Evolutionary conservation across 257 asterid genomes (phyloP).

Genomic region (Forsythia viridissima): DNA sequence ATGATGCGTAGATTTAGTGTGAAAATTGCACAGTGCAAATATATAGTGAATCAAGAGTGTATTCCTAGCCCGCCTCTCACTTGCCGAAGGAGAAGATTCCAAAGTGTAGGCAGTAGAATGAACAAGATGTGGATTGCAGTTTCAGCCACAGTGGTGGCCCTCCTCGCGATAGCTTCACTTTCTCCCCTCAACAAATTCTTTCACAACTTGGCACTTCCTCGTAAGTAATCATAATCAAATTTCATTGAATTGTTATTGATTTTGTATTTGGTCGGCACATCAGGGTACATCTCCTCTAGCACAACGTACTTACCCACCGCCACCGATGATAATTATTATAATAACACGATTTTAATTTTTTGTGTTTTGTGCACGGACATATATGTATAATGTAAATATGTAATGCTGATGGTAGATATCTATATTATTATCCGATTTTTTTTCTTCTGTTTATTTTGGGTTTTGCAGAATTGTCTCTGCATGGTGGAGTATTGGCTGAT

Average conservation of each 20-base stretch:
- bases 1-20: too few relatives aligned
- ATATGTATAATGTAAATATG: background rate
- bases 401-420: background rate
- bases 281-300: background rate
- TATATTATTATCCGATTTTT: background rate
- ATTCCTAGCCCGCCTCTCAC: too few relatives aligned
- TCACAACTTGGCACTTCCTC: background rate
- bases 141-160: constrained; percentile 42
- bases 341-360: background rate
- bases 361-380: background rate
- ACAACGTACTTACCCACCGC: background rate
- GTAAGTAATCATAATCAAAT: constrained; percentile 19
- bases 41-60: too few relatives aligned
- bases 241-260: background rate
- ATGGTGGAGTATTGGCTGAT: constrained; percentile 51
- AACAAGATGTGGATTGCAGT: constrained; percentile 28
- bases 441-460: background rate
- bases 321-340: background rate
- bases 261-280: background rate
- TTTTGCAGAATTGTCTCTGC: constrained; percentile 32
- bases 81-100: background rate
- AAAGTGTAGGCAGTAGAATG: constrained; percentile 11
- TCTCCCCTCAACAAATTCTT: constrained; percentile 16
- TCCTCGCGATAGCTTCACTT: constrained; percentile 37
- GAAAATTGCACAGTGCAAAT: too few relatives aligned